Evolutionary conservation across 2,329 filamentous ascomycete genomes (phyloP).

Genomic region (Leptographium galeiforme): DNA sequence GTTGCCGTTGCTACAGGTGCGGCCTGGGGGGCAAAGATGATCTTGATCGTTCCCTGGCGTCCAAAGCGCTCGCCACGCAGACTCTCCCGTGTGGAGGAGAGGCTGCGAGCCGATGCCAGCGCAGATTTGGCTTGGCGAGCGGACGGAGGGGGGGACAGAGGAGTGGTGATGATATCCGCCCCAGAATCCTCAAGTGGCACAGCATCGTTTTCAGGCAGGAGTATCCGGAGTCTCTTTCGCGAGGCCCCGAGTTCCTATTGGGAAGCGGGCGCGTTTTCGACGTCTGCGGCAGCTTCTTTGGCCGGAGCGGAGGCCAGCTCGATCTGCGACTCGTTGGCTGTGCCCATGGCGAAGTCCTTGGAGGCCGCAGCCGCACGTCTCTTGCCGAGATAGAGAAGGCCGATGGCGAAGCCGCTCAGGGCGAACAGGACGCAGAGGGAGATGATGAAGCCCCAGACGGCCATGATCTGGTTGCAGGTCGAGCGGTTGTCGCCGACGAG

Average conservation of each 20-base stretch:
- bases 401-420: slow-evolving; percentile 43
- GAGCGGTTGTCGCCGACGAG: slow-evolving; percentile 39
- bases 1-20: background rate
- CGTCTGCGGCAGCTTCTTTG: background rate
- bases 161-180: slow-evolving; percentile 3
- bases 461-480: slow-evolving; percentile 74
- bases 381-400: slow-evolving; percentile 51
- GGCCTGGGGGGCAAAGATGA: background rate
- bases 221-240: slow-evolving; percentile 4
- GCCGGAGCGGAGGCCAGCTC: slow-evolving; percentile 3
- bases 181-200: background rate
- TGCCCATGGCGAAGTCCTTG: slow-evolving; percentile 23
- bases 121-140: slow-evolving; percentile 2
- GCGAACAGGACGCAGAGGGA: slow-evolving; percentile 60
- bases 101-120: background rate
- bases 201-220: background rate
- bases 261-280: background rate
- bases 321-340: slow-evolving; percentile 5
- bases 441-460: slow-evolving; percentile 76
- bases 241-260: slow-evolving; percentile 12
- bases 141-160: slow-evolving; percentile 9
- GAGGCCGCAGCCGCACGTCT: slow-evolving; percentile 18
- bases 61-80: background rate
- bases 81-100: background rate
- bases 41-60: background rate